A percentile compares a stretch with the other conserved stretches of the same genome.
These are phyloP conservation scores for Nakaseomyces delphensis DNA, from an alignment of 1,139 yeast species.

Conservation along the genomic window DNA sequence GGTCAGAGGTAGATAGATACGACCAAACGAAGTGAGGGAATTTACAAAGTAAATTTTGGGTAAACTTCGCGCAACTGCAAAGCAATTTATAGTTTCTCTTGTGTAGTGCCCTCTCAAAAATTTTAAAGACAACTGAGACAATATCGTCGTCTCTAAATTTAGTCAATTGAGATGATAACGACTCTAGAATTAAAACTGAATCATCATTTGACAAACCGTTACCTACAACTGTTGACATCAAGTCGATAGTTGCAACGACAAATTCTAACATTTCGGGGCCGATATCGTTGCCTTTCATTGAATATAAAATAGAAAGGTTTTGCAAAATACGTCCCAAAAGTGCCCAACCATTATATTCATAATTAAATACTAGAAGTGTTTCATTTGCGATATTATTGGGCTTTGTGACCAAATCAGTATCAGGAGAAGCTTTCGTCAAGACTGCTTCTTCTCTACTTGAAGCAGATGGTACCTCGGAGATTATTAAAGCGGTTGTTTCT, in stretches of 20 bases:
- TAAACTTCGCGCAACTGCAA: slow-evolving; percentile 42
- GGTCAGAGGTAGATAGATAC: slow-evolving; percentile 55
- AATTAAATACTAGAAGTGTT: slow-evolving; percentile 48
- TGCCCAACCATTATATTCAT: slow-evolving; percentile 81
- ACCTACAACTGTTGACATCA: slow-evolving; percentile 43
- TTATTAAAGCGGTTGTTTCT: slow-evolving; percentile 65
- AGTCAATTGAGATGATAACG: slow-evolving; percentile 34
- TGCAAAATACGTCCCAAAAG: slow-evolving; percentile 69
- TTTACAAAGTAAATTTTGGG: slow-evolving; percentile 41
- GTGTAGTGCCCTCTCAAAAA: slow-evolving; percentile 62
- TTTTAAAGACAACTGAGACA: slow-evolving; percentile 54
- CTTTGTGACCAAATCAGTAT: slow-evolving; percentile 10
- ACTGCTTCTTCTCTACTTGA: slow-evolving; percentile 19
- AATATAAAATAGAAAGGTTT: slow-evolving; percentile 42
- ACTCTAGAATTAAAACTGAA: slow-evolving; percentile 37
- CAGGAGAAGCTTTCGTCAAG: background rate
- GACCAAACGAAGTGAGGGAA: slow-evolving; percentile 73
- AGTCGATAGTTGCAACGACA: slow-evolving; percentile 42
- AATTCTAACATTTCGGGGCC: slow-evolving; percentile 27
- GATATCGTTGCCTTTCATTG: slow-evolving; percentile 21
- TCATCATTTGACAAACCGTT: slow-evolving; percentile 37
- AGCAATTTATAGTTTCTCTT: slow-evolving; percentile 43
- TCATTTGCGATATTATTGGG: background rate
- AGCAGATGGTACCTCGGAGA: slow-evolving; percentile 35
- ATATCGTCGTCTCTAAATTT: slow-evolving; percentile 42